Conservation (phyloP, 2,329 filamentous ascomycete genomes). For the Pseudogymnoascus sp. region DNA sequence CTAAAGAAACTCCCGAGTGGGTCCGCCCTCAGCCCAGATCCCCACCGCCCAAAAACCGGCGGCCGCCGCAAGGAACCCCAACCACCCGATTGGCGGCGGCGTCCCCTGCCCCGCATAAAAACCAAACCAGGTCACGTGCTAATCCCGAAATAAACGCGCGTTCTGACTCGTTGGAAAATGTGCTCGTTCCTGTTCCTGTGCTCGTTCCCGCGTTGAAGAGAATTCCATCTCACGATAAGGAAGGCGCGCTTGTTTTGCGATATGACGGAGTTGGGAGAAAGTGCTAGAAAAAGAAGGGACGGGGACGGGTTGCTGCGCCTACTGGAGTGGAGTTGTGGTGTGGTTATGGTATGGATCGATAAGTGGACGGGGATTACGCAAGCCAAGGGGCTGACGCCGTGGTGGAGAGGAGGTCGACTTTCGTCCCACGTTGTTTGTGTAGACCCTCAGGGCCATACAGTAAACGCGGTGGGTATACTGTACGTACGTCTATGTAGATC, state of each 20-base stretch:
- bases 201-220: neutral
- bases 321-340: neutral
- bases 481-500: neutral
- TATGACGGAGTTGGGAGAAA: neutral
- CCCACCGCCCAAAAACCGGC: neutral
- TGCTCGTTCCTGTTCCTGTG: neutral
- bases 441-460: neutral
- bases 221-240: neutral
- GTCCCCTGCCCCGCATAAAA: neutral
- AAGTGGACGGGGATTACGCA: neutral
- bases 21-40: neutral
- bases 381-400: neutral
- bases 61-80: neutral
- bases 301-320: neutral
- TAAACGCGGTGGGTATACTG: neutral
- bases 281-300: neutral
- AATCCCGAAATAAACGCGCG: neutral
- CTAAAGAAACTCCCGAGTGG: neutral
- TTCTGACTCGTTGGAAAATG: neutral
- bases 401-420: neutral
- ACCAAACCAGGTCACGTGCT: neutral
- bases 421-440: neutral
- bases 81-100: neutral
- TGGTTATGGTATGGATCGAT: no score
- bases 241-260: neutral